phyloP scores from a whole-genome alignment of 1,284 basidiomycete genomes.

The Cutaneotrichosporon spelunceum region DNA sequence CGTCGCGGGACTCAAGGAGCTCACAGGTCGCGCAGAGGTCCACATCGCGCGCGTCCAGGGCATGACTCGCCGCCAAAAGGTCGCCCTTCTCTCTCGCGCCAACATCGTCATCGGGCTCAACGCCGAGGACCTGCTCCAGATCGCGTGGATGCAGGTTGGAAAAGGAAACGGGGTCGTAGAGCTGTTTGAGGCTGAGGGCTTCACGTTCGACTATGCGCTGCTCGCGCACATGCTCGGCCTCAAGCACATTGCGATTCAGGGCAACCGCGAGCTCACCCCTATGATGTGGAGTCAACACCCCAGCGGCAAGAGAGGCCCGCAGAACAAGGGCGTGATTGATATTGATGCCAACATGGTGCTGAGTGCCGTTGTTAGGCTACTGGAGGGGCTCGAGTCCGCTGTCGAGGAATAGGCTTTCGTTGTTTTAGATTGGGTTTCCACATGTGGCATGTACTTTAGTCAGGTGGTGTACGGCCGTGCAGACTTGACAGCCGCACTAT shows the following conservation, averaged over 20 bases:
- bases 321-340: slow-evolving; percentile 5
- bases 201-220: slow-evolving; percentile 36
- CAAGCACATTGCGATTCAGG: slow-evolving; percentile 35
- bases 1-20: slow-evolving; percentile 34
- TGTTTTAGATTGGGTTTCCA: neutral
- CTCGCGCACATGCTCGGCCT: slow-evolving; percentile 36
- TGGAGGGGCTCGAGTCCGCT: neutral
- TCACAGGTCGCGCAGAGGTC: slow-evolving; percentile 43
- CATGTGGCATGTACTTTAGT: no score
- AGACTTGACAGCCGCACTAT: no score
- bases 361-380: neutral
- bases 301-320: slow-evolving; percentile 6
- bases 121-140: slow-evolving; percentile 32
- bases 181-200: slow-evolving; percentile 33
- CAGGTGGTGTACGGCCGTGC: no score
- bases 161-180: slow-evolving; percentile 29
- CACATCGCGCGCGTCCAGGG: slow-evolving; percentile 36
- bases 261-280: slow-evolving; percentile 16
- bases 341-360: neutral
- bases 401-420: neutral
- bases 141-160: slow-evolving; percentile 39
- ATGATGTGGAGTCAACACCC: slow-evolving; percentile 9
- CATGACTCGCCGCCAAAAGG: slow-evolving; percentile 37
- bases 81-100: slow-evolving; percentile 37
- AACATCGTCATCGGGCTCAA: slow-evolving; percentile 41